Conservation (phyloP, 306 rosid genomes). For the Acacia crassicarpa region DNA sequence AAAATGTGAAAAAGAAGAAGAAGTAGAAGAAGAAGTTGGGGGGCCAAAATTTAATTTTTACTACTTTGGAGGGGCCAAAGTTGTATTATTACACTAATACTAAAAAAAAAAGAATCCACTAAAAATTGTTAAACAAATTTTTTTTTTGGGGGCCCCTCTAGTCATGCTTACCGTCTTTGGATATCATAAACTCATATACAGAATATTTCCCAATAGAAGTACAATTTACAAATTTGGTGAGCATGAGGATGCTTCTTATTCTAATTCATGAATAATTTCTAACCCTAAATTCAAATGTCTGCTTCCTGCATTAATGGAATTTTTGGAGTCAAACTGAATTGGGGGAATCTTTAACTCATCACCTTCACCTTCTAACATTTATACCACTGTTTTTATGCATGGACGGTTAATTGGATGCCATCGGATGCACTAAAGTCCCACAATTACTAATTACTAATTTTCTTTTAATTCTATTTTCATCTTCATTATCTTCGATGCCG, state of each 20-base stretch:
- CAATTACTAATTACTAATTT: background rate
- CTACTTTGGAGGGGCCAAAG: too few relatives aligned
- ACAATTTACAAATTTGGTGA: too few relatives aligned
- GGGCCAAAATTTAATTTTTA: too few relatives aligned
- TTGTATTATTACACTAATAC: too few relatives aligned
- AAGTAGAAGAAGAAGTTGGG: too few relatives aligned
- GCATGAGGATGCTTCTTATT: background rate
- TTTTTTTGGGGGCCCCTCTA: too few relatives aligned
- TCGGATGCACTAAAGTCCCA: background rate
- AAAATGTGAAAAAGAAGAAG: too few relatives aligned
- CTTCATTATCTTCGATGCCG: background rate
- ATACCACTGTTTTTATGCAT: constrained; percentile 10
- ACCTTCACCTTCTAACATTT: constrained; percentile 18
- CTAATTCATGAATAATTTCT: background rate
- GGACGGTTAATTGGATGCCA: background rate
- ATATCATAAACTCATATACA: too few relatives aligned
- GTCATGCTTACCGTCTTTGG: too few relatives aligned
- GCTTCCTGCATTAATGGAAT: background rate
- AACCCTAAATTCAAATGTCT: background rate
- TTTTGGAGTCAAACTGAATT: background rate
- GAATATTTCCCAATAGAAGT: too few relatives aligned
- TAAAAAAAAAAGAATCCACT: too few relatives aligned
- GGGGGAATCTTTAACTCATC: constrained; percentile 11
- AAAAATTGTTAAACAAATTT: too few relatives aligned
- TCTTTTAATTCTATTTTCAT: background rate